A percentile compares a stretch with the other conserved stretches of the same genome.
Evolutionary conservation across 306 rosid genomes (phyloP).

Genomic region (Sesbania bispinosa): DNA sequence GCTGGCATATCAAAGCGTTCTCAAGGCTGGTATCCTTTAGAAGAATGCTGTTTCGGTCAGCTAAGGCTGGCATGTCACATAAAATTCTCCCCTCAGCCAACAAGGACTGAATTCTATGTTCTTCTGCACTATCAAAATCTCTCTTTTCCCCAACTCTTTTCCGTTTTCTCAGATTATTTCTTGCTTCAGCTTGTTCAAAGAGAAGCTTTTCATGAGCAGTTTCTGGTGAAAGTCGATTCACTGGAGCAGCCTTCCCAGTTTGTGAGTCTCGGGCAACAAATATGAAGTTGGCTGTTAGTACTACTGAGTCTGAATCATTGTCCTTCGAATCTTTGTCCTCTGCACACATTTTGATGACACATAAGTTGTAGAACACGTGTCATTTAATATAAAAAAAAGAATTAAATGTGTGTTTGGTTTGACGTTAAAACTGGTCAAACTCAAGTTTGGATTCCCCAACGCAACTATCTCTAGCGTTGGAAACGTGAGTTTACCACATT

Average conservation of each 20-base stretch:
- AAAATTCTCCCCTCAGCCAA: conserved; percentile 79
- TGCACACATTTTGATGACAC: conserved; percentile 14
- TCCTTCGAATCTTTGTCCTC: conserved; percentile 43
- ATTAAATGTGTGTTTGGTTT: too few relatives aligned
- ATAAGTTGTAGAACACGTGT: neutral
- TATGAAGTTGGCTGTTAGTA: conserved; percentile 87
- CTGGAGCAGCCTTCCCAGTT: conserved; percentile 88
- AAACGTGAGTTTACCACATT: too few relatives aligned
- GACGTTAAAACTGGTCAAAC: too few relatives aligned
- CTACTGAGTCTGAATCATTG: conserved; percentile 48
- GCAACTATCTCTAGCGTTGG: too few relatives aligned
- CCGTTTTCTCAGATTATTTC: conserved; percentile 61
- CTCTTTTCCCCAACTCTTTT: conserved; percentile 51
- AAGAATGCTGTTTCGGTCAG: conserved; percentile 92
- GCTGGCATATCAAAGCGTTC: conserved; percentile 85
- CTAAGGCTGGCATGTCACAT: conserved; percentile 92
- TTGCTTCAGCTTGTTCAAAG: conserved; percentile 75
- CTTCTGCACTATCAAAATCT: conserved; percentile 47
- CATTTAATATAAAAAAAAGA: neutral
- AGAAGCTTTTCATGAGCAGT: conserved; percentile 65
- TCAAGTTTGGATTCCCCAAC: too few relatives aligned
- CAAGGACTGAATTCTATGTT: conserved; percentile 41
- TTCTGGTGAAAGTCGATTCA: conserved; percentile 74
- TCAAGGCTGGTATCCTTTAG: conserved; percentile 75
- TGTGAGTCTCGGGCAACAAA: conserved; percentile 93